These are phyloP conservation scores for Populus davidiana DNA, from an alignment of 345 rosid genomes.

Conservation along the genomic window DNA sequence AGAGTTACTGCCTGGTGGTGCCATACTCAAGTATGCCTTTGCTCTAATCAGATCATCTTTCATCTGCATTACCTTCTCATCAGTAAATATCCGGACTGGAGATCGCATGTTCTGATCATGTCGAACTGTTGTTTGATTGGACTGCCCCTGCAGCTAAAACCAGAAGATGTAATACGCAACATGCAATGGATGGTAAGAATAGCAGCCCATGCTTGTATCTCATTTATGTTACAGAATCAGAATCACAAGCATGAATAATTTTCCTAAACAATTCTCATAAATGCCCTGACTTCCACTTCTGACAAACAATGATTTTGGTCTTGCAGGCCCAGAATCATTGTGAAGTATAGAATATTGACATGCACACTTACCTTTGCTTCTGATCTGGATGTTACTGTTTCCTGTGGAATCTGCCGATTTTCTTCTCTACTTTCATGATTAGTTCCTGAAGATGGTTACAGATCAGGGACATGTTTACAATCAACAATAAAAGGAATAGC, in stretches of 20 bases:
- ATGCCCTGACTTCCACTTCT: not conserved
- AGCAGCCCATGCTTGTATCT: not conserved
- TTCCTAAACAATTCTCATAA: not conserved
- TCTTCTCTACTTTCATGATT: conserved; percentile 30
- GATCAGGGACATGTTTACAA: not conserved
- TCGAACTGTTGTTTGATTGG: conserved; percentile 17
- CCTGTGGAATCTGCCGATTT: conserved; percentile 30
- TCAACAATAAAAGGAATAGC: conserved; percentile 1
- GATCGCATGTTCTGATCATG: conserved; percentile 31
- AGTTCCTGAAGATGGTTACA: conserved; percentile 42
- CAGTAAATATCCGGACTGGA: conserved; percentile 24
- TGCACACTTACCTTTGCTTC: conserved; percentile 41
- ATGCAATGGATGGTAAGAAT: not conserved
- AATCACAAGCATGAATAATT: not conserved
- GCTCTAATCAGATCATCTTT: conserved; percentile 84
- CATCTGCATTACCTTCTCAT: conserved; percentile 64
- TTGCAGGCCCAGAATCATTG: not conserved
- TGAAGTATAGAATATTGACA: not conserved
- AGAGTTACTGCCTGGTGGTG: conserved; percentile 65
- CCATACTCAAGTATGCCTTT: conserved; percentile 57
- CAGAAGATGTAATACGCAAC: not conserved
- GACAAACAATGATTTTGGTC: not conserved
- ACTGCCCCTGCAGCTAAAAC: conserved; percentile 42
- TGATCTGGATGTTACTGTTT: conserved; percentile 22
- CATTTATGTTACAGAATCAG: not conserved